Conservation (phyloP, 148 eudicot genomes). For the Chenopodium formosanum region DNA sequence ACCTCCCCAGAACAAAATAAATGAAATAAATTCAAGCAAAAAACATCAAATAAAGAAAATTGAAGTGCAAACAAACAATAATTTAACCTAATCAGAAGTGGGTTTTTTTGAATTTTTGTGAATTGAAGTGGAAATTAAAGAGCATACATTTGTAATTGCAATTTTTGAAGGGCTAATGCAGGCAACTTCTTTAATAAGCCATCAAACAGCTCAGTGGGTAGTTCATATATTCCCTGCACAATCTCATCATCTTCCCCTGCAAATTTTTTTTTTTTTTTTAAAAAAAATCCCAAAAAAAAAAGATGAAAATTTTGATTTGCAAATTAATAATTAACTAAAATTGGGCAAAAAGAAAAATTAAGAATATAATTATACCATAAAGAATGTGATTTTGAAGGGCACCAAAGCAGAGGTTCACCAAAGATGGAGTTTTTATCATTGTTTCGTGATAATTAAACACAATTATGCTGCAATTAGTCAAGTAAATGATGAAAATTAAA, state of each 20-base stretch:
- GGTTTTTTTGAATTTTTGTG: neutral
- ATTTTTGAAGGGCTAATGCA: slow-evolving; percentile 60
- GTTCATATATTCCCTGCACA: slow-evolving; percentile 44
- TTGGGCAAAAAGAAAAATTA: neutral
- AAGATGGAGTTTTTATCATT: slow-evolving; percentile 30
- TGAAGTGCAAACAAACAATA: neutral
- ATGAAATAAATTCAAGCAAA: neutral
- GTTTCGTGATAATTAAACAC: neutral
- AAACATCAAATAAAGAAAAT: neutral
- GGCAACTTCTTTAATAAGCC: slow-evolving; percentile 55
- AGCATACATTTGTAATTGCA: slow-evolving; percentile 53
- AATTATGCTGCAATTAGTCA: neutral
- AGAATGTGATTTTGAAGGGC: slow-evolving; percentile 25
- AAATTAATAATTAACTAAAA: neutral
- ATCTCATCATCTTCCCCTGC: slow-evolving; percentile 41
- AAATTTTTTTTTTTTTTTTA: neutral
- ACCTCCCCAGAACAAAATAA: neutral
- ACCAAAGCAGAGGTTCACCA: slow-evolving; percentile 22
- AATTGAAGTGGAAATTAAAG: neutral
- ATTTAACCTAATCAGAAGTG: neutral
- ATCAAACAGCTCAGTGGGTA: slow-evolving; percentile 71
- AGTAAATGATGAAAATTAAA: neutral
- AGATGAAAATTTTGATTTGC: neutral
- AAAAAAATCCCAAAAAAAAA: neutral
- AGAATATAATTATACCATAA: slow-evolving; percentile 16